Base-by-base conservation (phyloP, 2,329 filamentous ascomycete genomes). In the Cadophora sp. region DNA sequence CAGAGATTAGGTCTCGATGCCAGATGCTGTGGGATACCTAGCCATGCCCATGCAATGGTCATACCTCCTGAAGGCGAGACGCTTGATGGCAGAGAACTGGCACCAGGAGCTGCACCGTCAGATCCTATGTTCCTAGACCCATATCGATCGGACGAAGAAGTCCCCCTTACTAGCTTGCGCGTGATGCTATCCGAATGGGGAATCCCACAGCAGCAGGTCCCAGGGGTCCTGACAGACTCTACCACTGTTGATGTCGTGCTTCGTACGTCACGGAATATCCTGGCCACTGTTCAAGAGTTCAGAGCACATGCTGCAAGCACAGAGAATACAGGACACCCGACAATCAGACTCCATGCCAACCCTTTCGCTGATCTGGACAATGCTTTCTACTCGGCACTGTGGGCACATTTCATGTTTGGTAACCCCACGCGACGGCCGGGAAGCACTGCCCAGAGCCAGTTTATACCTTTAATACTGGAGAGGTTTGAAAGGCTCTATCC, bases 11-110 rank as follows among this genome's bases (percentile, higher is more conserved):
- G 91, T 1, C 79, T 99, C 58, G 86, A 91, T 73, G 93, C 94
- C 0, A 87, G 89, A 40, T 93, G 92, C 64, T 95, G 92, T 73
- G 90, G 91, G 53, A 92, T 95, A 75, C 93, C 95, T 3, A 92
- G 89, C 71, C 94, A 97, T 77, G 92, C 97, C 16, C 91, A 97
- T 76, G 92, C 89, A 22, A 89, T 97, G 63, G 88, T 98, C 14
- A 84, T 87, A 62, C 86, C 91, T 5, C 84, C 86, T 0, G 46
- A 81, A 0, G 88, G 87, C 2, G 79, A 86, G 73, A 88, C 89
- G 37, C 80, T 94, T 61, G 87, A 93, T 76, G 87, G 81, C 24
- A 72, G 73, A 14, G 74, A 74, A 29, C 67, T 81, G 7, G 74
- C 78, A 8, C 74, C 77, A 14, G 79, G 84, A 59, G 81, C 82